These are phyloP conservation scores for Bigelowiella natans DNA, from an alignment of 78 protist genomes.

Conservation along the genomic window DNA sequence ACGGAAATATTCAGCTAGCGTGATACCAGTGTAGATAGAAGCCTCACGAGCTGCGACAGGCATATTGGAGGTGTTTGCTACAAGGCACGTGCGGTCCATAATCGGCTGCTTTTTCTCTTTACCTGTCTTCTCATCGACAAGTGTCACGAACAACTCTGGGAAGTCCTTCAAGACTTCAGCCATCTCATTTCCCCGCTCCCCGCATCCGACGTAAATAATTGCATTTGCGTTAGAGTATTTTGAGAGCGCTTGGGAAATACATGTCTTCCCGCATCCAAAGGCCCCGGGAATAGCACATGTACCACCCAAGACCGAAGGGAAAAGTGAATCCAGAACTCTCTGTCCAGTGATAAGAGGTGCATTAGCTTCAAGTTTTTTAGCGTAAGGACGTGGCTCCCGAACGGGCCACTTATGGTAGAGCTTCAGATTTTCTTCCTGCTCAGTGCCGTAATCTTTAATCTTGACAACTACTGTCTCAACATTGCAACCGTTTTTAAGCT, in stretches of 20 bases:
- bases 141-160: slow-evolving; percentile 40
- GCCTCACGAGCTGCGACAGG: slow-evolving; percentile 69
- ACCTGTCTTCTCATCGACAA: slow-evolving; percentile 28
- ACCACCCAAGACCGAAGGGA: slow-evolving; percentile 94
- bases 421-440: slow-evolving; percentile 19
- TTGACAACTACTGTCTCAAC: background rate
- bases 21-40: slow-evolving; percentile 97
- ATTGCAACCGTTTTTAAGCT: background rate
- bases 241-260: slow-evolving; percentile 97
- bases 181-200: slow-evolving; percentile 91
- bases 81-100: slow-evolving; percentile 98
- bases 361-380: slow-evolving; percentile 83
- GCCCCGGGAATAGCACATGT: slow-evolving; percentile 99
- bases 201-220: slow-evolving; percentile 97
- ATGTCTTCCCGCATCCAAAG: slow-evolving; percentile 99
- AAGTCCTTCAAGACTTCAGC: slow-evolving; percentile 99
- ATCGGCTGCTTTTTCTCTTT: slow-evolving; percentile 75
- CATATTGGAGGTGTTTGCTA: slow-evolving; percentile 99
- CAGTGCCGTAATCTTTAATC: background rate
- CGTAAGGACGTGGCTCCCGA: slow-evolving; percentile 70
- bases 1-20: slow-evolving; percentile 96
- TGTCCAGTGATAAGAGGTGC: slow-evolving; percentile 78
- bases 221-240: slow-evolving; percentile 98
- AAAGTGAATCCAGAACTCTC: slow-evolving; percentile 94
- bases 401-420: slow-evolving; percentile 99